phyloP scores from a whole-genome alignment of 345 rosid species.

The Rhizophora mangle region DNA sequence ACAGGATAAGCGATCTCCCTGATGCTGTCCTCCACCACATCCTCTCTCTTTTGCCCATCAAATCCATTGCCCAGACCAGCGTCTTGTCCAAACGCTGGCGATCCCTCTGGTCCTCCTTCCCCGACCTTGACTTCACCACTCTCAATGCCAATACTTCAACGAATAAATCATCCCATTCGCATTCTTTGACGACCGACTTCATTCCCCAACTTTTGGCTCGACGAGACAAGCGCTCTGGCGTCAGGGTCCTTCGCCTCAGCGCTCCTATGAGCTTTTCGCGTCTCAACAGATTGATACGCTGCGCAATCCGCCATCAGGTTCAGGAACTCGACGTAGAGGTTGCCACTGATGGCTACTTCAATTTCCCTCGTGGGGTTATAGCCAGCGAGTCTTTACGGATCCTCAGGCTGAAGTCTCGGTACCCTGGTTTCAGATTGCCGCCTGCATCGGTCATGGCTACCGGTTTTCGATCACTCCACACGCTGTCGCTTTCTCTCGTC shows the following conservation, averaged over 20 bases:
- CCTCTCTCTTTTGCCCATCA: conserved; percentile 57
- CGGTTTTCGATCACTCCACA: conserved; percentile 54
- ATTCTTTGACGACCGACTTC: conserved; percentile 30
- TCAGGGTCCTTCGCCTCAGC: conserved; percentile 60
- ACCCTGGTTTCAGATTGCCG: conserved; percentile 74
- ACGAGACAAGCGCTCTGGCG: conserved; percentile 46
- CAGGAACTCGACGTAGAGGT: conserved; percentile 73
- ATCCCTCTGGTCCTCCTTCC: conserved; percentile 68
- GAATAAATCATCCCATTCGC: conserved; percentile 12
- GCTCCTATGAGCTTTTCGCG: conserved; percentile 54
- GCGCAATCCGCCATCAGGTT: conserved; percentile 63
- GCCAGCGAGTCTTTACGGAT: conserved; percentile 48
- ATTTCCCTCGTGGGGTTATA: conserved; percentile 64
- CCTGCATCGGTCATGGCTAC: conserved; percentile 45
- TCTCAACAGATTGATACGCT: conserved; percentile 62
- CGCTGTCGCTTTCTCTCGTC: conserved; percentile 52
- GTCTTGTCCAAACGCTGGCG: conserved; percentile 63
- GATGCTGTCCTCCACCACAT: conserved; percentile 61
- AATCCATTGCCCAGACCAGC: conserved; percentile 54
- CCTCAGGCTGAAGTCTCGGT: conserved; percentile 51
- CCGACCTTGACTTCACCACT: conserved; percentile 84
- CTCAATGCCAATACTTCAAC: conserved; percentile 23
- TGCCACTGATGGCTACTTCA: conserved; percentile 66
- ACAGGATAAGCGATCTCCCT: conserved; percentile 65
- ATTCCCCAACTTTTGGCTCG: conserved; percentile 40